A percentile compares a stretch with the other conserved stretches of the same genome.
phyloP scores from a whole-genome alignment of 257 asterid species.

The Ocimum tenuiflorum region DNA sequence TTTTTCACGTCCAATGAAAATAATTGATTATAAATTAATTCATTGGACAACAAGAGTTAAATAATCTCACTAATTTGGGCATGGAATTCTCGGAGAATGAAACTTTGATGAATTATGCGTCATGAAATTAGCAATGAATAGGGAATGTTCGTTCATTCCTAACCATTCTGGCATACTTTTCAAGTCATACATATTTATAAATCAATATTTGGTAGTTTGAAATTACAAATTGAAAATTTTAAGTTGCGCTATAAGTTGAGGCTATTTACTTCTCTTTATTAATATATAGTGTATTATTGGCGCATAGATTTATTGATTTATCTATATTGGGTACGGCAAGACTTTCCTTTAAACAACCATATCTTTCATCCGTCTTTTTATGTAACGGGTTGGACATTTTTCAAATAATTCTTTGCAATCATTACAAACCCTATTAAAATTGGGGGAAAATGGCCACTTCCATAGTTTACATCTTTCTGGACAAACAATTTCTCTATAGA shows the following conservation, averaged over 20 bases:
- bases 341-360: slow-evolving; percentile 9
- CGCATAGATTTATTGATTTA: slow-evolving; percentile 20
- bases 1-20: no score
- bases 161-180: not conserved
- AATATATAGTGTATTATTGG: slow-evolving; percentile 15
- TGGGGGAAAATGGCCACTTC: not conserved
- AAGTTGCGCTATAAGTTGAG: slow-evolving; percentile 13
- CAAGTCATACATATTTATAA: not conserved
- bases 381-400: not conserved
- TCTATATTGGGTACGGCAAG: slow-evolving; percentile 22
- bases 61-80: no score
- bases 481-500: not conserved
- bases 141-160: not conserved
- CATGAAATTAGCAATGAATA: not conserved
- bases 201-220: not conserved
- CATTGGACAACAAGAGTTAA: no score
- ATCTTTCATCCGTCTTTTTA: not conserved
- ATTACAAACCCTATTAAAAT: not conserved
- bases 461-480: not conserved
- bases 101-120: no score
- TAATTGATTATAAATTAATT: no score
- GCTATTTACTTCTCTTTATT: slow-evolving; percentile 18
- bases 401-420: slow-evolving; percentile 15
- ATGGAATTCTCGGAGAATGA: no score
- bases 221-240: not conserved